Evolutionary conservation across 495 filamentous ascomycete species (phyloP).

Genomic region (Neurospora sp.): DNA sequence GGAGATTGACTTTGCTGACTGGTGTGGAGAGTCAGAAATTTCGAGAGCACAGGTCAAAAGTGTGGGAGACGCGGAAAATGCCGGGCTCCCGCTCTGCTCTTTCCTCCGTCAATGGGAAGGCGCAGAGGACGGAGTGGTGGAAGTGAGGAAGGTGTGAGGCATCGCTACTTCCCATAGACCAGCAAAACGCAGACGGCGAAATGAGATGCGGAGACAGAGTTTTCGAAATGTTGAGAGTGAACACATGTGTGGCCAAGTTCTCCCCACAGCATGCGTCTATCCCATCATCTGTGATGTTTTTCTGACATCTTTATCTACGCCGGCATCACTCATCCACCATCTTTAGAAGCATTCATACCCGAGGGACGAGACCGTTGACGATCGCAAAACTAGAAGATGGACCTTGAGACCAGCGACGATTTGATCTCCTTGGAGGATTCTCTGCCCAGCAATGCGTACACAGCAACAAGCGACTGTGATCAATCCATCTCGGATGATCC

Average conservation of each 20-base stretch:
- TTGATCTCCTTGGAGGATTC: slow-evolving; percentile 12
- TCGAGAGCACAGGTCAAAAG: background rate
- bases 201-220: background rate
- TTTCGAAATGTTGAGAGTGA: background rate
- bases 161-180: background rate
- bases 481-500: background rate
- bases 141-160: background rate
- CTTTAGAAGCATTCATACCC: background rate
- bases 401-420: slow-evolving; percentile 11
- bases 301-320: background rate
- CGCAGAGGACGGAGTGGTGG: background rate
- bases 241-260: background rate
- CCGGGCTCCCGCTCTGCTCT: background rate
- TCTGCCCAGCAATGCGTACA: background rate
- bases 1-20: background rate
- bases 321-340: background rate
- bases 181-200: background rate
- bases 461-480: background rate
- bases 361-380: background rate
- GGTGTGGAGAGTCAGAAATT: background rate
- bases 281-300: background rate
- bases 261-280: background rate
- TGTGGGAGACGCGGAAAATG: background rate
- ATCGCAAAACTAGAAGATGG: slow-evolving; percentile 7
- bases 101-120: background rate